Percentiles rank a stretch among this genome's conserved stretches.
Evolutionary conservation across 331 rosid genomes (phyloP).

Genomic region (Dryas integrifolia): DNA sequence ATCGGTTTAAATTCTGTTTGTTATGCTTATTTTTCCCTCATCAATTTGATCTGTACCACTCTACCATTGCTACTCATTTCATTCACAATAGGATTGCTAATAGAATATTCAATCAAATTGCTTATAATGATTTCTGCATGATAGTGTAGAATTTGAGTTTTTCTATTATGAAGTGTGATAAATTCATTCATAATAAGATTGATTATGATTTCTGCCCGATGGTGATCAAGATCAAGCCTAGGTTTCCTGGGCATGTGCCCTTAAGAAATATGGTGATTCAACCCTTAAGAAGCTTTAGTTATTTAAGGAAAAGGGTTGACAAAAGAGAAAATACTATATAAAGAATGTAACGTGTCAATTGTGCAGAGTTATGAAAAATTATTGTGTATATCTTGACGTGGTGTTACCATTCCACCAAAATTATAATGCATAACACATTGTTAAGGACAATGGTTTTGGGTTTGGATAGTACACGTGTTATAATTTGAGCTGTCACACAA

Average conservation of each 20-base stretch:
- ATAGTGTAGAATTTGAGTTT: slow-evolving; percentile 16
- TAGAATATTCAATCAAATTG: not conserved
- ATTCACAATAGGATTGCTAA: not conserved
- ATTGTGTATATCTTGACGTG: too few species aligned
- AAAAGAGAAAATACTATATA: too few species aligned
- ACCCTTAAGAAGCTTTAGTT: not conserved
- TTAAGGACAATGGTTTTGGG: too few species aligned
- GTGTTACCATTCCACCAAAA: too few species aligned
- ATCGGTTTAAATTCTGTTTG: slow-evolving; percentile 13
- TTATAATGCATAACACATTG: too few species aligned
- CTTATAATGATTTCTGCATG: slow-evolving; percentile 26
- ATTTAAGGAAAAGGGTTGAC: too few species aligned
- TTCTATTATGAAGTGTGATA: not conserved
- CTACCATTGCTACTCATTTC: not conserved
- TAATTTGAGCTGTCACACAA: too few species aligned
- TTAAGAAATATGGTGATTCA: not conserved
- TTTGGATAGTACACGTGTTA: too few species aligned
- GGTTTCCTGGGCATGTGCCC: not conserved
- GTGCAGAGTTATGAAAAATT: too few species aligned
- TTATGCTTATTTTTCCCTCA: not conserved
- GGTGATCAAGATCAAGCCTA: not conserved
- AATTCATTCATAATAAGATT: not conserved
- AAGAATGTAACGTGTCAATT: too few species aligned
- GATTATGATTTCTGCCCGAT: not conserved
- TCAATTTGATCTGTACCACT: not conserved